These are phyloP conservation scores for Adansonia madagascariensis DNA, from an alignment of 441 rosid species.

Conservation along the genomic window DNA sequence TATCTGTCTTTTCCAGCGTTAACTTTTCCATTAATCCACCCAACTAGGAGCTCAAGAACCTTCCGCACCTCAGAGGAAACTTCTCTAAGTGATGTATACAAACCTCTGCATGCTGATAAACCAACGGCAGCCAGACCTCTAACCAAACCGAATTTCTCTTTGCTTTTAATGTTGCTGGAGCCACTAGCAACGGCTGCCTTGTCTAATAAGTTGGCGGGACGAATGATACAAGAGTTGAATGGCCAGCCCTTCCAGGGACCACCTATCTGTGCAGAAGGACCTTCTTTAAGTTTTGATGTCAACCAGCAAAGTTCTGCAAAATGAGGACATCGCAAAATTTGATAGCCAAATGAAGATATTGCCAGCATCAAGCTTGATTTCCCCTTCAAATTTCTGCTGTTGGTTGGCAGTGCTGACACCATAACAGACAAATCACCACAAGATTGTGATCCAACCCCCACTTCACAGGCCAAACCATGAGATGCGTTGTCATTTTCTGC, in stretches of 20 bases:
- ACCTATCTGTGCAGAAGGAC: slow-evolving; percentile 76
- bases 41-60: slow-evolving; percentile 90
- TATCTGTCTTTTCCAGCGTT: slow-evolving; percentile 85
- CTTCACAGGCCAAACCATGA: slow-evolving; percentile 37
- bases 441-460: slow-evolving; percentile 36
- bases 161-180: slow-evolving; percentile 58
- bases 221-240: slow-evolving; percentile 86
- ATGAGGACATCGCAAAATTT: slow-evolving; percentile 85
- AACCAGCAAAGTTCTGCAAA: slow-evolving; percentile 99
- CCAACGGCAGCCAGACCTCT: slow-evolving; percentile 92
- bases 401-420: slow-evolving; percentile 43
- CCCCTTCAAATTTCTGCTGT: slow-evolving; percentile 59
- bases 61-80: slow-evolving; percentile 81
- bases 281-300: slow-evolving; percentile 90
- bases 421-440: slow-evolving; percentile 44
- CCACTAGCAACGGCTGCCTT: slow-evolving; percentile 45
- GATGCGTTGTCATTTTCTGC: slow-evolving; percentile 30
- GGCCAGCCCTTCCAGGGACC: slow-evolving; percentile 99
- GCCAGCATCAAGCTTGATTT: slow-evolving; percentile 78
- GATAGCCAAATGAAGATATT: slow-evolving; percentile 81
- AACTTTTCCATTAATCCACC: slow-evolving; percentile 69
- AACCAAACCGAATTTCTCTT: slow-evolving; percentile 67
- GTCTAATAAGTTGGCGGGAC: slow-evolving; percentile 58
- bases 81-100: slow-evolving; percentile 70
- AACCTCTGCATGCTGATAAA: slow-evolving; percentile 78